A percentile compares a stretch with the other conserved stretches of the same genome.
These are phyloP conservation scores for Naganishia sp. DNA, from an alignment of 1,284 basidiomycete genomes.

Conservation along the genomic window DNA sequence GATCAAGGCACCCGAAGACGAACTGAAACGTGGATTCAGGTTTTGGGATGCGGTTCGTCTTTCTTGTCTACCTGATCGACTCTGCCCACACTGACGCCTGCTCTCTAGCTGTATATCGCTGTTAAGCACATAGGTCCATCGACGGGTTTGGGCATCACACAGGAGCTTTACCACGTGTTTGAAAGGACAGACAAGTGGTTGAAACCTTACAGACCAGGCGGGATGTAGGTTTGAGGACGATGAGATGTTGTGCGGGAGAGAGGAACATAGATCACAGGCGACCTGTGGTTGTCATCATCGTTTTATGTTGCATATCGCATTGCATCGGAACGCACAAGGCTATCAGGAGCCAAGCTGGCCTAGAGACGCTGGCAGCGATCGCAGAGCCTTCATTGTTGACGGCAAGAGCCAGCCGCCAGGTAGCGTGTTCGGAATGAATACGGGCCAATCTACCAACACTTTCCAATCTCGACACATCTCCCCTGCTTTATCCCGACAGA, in stretches of 20 bases:
- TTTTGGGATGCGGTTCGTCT: constrained; percentile 93
- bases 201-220: constrained; percentile 26
- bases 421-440: too few relatives aligned
- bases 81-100: constrained; percentile 14
- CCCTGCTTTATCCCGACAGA: too few relatives aligned
- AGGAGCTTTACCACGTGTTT: constrained; percentile 21
- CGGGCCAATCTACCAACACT: too few relatives aligned
- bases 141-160: constrained; percentile 21
- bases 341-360: too few relatives aligned
- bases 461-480: too few relatives aligned
- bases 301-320: background rate
- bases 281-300: background rate
- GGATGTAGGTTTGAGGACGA: background rate
- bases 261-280: too few relatives aligned
- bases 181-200: constrained; percentile 29
- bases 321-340: background rate
- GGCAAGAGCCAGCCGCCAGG: too few relatives aligned
- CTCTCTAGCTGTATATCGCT: constrained; percentile 59
- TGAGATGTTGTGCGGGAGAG: too few relatives aligned
- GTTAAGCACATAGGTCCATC: constrained; percentile 73
- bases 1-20: constrained; percentile 78
- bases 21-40: constrained; percentile 92
- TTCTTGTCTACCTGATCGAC: constrained; percentile 25
- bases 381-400: too few relatives aligned
- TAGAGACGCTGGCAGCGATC: too few relatives aligned